Percentiles rank a stretch among this genome's conserved stretches.
phyloP scores from a whole-genome alignment of 192 early-diverging fungal genomes.

The Diversispora epigaea region DNA sequence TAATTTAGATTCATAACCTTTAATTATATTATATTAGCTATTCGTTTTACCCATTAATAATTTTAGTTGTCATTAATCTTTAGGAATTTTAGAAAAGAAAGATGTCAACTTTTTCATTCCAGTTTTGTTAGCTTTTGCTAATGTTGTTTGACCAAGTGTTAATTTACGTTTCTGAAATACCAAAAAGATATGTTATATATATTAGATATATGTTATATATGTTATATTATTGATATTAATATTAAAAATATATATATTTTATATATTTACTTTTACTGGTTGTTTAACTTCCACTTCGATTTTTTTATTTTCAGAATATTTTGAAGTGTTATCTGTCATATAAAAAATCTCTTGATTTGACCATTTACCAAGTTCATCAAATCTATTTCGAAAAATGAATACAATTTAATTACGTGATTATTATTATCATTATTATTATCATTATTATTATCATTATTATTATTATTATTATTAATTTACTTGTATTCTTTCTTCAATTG shows the following conservation, averaged over 20 bases:
- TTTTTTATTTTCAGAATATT: too few relatives aligned
- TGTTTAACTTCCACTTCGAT: too few relatives aligned
- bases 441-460: neutral
- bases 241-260: too few relatives aligned
- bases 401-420: neutral
- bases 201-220: neutral
- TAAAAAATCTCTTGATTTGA: too few relatives aligned
- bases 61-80: too few relatives aligned
- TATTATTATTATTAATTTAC: slow-evolving; percentile 26
- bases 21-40: too few relatives aligned
- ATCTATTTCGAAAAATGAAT: too few relatives aligned
- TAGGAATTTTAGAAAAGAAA: slow-evolving; percentile 46
- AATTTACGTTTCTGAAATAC: slow-evolving; percentile 48
- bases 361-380: too few relatives aligned
- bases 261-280: too few relatives aligned
- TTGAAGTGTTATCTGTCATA: too few relatives aligned
- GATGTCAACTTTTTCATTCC: slow-evolving; percentile 49
- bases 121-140: slow-evolving; percentile 49
- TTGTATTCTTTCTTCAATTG: slow-evolving; percentile 36
- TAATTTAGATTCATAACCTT: too few relatives aligned
- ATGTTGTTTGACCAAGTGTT: slow-evolving; percentile 40
- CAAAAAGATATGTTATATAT: neutral
- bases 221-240: neutral
- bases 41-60: too few relatives aligned
- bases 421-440: neutral